These are phyloP conservation scores for Punctularia strigosozonata DNA, from an alignment of 768 basidiomycete species.

Conservation along the genomic window DNA sequence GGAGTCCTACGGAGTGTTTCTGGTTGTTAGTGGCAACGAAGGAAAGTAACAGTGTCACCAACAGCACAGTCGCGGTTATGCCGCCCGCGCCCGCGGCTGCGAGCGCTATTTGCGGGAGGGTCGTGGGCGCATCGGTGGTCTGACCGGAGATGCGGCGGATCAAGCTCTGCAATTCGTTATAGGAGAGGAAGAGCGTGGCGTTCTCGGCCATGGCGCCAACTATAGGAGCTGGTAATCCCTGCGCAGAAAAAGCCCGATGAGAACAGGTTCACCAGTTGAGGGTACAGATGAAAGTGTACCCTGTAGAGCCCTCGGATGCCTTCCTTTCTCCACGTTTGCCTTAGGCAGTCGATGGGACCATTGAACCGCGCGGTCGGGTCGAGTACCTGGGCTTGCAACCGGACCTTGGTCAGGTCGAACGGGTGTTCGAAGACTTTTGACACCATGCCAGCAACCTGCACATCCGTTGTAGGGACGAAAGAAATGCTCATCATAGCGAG, in stretches of 20 bases:
- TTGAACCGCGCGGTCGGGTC: conserved; percentile 59
- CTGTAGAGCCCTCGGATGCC: conserved; percentile 80
- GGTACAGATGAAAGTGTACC: conserved; percentile 32
- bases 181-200: conserved; percentile 77
- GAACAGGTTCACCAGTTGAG: neutral
- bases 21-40: conserved; percentile 1
- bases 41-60: conserved; percentile 18
- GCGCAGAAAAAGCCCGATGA: neutral
- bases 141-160: conserved; percentile 33
- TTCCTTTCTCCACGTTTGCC: conserved; percentile 70
- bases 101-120: conserved; percentile 58
- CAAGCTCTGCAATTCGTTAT: conserved; percentile 59
- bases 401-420: conserved; percentile 90
- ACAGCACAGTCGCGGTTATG: conserved; percentile 81
- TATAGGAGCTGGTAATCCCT: conserved; percentile 85
- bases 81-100: conserved; percentile 86
- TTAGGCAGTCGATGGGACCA: conserved; percentile 82
- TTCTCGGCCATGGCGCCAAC: conserved; percentile 91
- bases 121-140: conserved; percentile 26
- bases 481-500: neutral
- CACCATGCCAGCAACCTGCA: conserved; percentile 72
- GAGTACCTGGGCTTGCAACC: conserved; percentile 84
- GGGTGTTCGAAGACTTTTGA: conserved; percentile 91
- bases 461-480: too few relatives aligned
- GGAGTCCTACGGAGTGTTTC: conserved; percentile 50